Base-by-base conservation (phyloP, 2,329 filamentous ascomycete species). In the Curvularia lunata region DNA sequence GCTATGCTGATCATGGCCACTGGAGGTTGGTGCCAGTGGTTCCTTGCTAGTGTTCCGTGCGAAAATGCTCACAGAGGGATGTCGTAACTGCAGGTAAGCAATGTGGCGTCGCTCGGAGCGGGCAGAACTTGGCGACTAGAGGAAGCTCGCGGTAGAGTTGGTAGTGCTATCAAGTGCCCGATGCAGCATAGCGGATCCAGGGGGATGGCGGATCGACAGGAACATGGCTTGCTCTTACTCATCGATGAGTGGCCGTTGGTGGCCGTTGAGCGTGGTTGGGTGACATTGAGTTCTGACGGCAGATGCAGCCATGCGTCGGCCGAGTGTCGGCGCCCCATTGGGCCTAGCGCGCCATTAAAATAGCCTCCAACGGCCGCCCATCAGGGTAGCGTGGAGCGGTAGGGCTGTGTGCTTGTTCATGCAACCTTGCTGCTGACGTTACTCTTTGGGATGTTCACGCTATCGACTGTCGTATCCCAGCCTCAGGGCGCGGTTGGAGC, bases 401-500 rank as follows among this genome's bases (percentile, higher is more conserved):
- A 70, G 68, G 68, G 68, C 66, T 70, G 58, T 61, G 64, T 43
- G 47, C 48, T 27, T 27, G 43, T 50, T 54, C 61, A 61, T 58
- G 58, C 66, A 54, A 61, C 32, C 46, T 32, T 54, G 30, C 51
- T 56, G 52, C 60, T 62, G 58, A 67, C 61, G 57, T 49, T 58
- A 52, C 63, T 58, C 48, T 59, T 55, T 56, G 56, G 61, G 56
- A 61, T 59, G 54, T 58, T 53, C 58, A 59, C 70, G 56, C 71
- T 74, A 75, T 74, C 65, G 71, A 73, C 59, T 61, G 63, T 67
- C 72, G 72, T 74, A 71, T 72, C 63, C 69, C 52, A 68, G 52
- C 54, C 63, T 62, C 63, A 66, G 58, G 66, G 70, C 65, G 59
- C 67, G 62, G 52, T 30, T 50, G 37, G 62, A 65, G 60, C 52